Evolutionary conservation across 257 asterid genomes (phyloP).

Genomic region (Nicotiana knightiana): DNA sequence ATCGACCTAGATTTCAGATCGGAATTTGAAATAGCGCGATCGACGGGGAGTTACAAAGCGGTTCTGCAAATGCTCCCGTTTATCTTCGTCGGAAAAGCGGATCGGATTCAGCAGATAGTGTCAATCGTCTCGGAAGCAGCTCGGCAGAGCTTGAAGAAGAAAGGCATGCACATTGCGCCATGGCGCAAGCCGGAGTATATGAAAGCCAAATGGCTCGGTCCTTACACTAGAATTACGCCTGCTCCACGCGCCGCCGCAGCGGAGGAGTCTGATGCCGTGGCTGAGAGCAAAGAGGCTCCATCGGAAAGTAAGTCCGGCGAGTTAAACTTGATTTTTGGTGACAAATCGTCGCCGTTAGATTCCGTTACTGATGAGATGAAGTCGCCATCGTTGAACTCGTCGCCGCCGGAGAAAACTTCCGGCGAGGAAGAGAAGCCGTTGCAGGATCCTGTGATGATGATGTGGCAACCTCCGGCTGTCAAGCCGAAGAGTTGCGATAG

Average conservation of each 20-base stretch:
- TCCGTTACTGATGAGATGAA: not conserved
- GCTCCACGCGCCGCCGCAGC: not conserved
- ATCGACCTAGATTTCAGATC: constrained; percentile 86
- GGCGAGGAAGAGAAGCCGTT: constrained; percentile 15
- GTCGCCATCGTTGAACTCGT: not conserved
- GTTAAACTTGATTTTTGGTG: constrained; percentile 57
- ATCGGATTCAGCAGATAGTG: constrained; percentile 72
- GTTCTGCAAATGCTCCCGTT: constrained; percentile 56
- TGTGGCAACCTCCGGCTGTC: constrained; percentile 79
- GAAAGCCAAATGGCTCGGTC: constrained; percentile 79
- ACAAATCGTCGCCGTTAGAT: constrained; percentile 11
- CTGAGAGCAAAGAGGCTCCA: not conserved
- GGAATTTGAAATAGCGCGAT: constrained; percentile 84
- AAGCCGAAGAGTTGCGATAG: constrained; percentile 50
- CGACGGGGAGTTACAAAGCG: constrained; percentile 60
- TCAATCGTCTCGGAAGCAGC: constrained; percentile 74
- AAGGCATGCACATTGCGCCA: constrained; percentile 93
- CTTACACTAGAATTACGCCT: constrained; percentile 37
- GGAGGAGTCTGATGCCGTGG: constrained; percentile 19
- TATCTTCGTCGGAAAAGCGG: constrained; percentile 71
- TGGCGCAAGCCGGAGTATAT: constrained; percentile 88
- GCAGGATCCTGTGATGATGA: constrained; percentile 19
- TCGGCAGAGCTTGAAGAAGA: constrained; percentile 70
- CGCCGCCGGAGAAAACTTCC: constrained; percentile 22
- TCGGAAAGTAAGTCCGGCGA: constrained; percentile 47